Percentiles rank a stretch among this genome's conserved stretches.
Evolutionary conservation across 257 asterid genomes (phyloP).

Genomic region (Schizonepeta tenuifolia): DNA sequence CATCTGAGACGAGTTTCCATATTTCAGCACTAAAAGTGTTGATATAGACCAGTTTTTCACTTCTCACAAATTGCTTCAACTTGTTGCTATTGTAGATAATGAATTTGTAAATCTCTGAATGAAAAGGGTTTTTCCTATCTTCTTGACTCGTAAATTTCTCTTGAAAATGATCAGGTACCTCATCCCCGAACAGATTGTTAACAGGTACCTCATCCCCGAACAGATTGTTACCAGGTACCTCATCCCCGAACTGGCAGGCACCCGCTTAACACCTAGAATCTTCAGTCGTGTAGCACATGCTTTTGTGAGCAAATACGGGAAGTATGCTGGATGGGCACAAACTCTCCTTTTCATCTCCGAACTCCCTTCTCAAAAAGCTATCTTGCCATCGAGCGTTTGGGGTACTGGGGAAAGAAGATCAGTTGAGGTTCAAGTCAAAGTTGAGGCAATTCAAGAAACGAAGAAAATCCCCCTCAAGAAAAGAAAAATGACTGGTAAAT

Average conservation of each 20-base stretch:
- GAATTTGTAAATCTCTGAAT: background rate
- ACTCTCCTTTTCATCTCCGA: constrained; percentile 93
- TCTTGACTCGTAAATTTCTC: constrained; percentile 17
- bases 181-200: too few relatives aligned
- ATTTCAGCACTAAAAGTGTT: background rate
- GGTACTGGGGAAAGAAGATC: constrained; percentile 35
- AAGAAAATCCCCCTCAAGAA: constrained; percentile 3
- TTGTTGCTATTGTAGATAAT: constrained; percentile 5
- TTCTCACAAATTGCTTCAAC: constrained; percentile 2
- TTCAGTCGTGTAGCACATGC: constrained; percentile 77
- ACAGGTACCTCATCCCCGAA: too few relatives aligned
- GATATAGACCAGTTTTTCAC: background rate
- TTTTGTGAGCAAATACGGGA: constrained; percentile 85
- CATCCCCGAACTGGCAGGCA: constrained; percentile 89
- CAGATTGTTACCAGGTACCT: constrained; percentile 90
- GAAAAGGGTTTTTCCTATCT: background rate
- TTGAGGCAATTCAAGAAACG: constrained; percentile 26
- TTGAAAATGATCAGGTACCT: constrained; percentile 55
- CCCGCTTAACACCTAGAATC: constrained; percentile 63
- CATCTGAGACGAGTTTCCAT: background rate
- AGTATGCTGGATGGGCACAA: constrained; percentile 99
- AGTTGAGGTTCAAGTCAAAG: constrained; percentile 34
- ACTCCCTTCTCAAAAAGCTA: constrained; percentile 89
- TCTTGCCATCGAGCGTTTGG: constrained; percentile 52
- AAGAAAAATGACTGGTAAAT: constrained; percentile 27